Evolutionary conservation across 139 green algal species (phyloP).

Genomic region (Limnomonas spitsbergensis): DNA sequence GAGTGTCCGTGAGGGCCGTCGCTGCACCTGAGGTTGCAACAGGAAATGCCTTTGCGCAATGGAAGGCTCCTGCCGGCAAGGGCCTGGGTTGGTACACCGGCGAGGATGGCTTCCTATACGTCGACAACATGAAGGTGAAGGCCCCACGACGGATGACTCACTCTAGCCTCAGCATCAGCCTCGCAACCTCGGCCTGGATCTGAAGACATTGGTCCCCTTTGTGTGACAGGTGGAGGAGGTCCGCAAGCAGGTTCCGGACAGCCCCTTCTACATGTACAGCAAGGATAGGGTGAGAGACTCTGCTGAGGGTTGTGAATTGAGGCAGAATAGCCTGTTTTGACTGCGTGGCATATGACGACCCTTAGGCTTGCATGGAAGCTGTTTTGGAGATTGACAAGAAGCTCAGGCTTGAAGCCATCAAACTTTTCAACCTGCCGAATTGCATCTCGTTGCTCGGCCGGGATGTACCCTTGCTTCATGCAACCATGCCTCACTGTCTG

Average conservation of each 20-base stretch:
- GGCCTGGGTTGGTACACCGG: conserved; percentile 78
- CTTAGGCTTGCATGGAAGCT: conserved; percentile 18
- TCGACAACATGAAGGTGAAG: conserved; percentile 79
- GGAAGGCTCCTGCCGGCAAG: conserved; percentile 46
- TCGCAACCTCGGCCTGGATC: too few relatives aligned
- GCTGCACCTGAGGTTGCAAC: background rate
- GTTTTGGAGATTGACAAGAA: too few relatives aligned
- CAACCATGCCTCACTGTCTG: too few relatives aligned
- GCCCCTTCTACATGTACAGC: conserved; percentile 93
- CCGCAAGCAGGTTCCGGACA: conserved; percentile 57
- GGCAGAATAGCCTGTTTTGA: too few relatives aligned
- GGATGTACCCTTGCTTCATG: too few relatives aligned
- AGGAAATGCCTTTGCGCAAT: conserved; percentile 21
- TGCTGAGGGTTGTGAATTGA: too few relatives aligned
- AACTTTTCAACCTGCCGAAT: conserved; percentile 4
- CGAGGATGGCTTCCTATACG: conserved; percentile 91
- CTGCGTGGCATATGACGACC: too few relatives aligned
- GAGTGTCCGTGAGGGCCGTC: background rate
- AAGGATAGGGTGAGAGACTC: conserved; percentile 40
- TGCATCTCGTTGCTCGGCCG: background rate
- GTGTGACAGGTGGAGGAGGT: conserved; percentile 73
- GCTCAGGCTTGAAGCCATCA: background rate
- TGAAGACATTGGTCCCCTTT: too few relatives aligned
- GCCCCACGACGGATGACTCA: too few relatives aligned
- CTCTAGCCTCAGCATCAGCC: too few relatives aligned